phyloP scores from a whole-genome alignment of 441 rosid genomes.

The Eutrema salsugineum region DNA sequence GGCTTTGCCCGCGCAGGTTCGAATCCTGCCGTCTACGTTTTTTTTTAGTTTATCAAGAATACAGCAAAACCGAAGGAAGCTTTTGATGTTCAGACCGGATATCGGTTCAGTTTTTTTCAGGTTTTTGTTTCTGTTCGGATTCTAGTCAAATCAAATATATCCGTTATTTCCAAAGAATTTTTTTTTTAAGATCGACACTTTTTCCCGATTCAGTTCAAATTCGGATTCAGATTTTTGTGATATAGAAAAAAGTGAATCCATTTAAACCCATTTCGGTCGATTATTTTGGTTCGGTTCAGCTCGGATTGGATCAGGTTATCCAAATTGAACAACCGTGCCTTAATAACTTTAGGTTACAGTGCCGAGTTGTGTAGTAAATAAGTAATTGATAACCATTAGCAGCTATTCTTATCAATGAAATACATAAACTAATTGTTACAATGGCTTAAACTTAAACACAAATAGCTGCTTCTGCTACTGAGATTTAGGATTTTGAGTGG shows the following conservation, averaged over 20 bases:
- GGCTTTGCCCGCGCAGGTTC: slow-evolving; percentile 95
- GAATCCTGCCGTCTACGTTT: slow-evolving; percentile 84
- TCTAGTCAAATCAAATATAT: no score
- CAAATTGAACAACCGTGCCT: neutral
- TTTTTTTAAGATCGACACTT: no score
- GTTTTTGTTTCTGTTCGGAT: no score
- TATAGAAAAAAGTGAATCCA: no score
- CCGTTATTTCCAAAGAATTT: no score
- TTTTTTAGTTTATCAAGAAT: no score
- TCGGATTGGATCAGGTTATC: neutral
- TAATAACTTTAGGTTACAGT: neutral
- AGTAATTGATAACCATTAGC: neutral
- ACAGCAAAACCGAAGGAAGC: no score
- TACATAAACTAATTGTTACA: neutral
- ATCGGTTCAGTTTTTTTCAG: no score
- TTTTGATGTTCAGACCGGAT: no score
- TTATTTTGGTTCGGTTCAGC: neutral
- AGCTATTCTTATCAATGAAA: neutral
- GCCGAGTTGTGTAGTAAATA: neutral
- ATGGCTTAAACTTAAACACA: neutral
- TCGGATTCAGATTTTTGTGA: neutral
- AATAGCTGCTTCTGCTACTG: slow-evolving; percentile 17
- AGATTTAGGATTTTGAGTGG: slow-evolving; percentile 35
- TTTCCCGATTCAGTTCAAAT: no score
- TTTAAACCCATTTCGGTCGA: neutral